phyloP scores from a whole-genome alignment of 371 early-diverging fungal species.

The Blakeslea trispora region DNA sequence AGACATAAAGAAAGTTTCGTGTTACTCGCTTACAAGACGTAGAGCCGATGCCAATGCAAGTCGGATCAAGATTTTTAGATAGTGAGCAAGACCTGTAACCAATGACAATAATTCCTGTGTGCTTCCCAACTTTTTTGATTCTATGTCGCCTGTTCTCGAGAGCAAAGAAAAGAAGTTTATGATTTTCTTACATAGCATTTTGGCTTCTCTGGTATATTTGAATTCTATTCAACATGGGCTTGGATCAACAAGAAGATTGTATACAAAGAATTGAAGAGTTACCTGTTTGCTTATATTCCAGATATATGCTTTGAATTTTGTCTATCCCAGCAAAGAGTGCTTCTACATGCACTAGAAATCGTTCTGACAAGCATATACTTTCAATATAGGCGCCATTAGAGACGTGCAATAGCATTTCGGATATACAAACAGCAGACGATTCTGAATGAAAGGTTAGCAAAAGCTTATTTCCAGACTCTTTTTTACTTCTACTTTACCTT shows the following conservation, averaged over 20 bases:
- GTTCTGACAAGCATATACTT: slow-evolving; percentile 85
- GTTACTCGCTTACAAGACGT: slow-evolving; percentile 50
- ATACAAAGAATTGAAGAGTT: slow-evolving; percentile 4
- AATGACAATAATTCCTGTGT: slow-evolving; percentile 88
- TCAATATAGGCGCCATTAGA: slow-evolving; percentile 86
- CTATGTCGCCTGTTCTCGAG: slow-evolving; percentile 75
- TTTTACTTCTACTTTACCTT: slow-evolving; percentile 40
- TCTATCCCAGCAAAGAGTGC: slow-evolving; percentile 91
- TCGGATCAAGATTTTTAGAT: slow-evolving; percentile 88
- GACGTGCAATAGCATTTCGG: slow-evolving; percentile 95
- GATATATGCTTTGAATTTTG: slow-evolving; percentile 36
- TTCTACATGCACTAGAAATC: slow-evolving; percentile 92
- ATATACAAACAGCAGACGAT: slow-evolving; percentile 96
- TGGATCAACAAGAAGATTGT: neutral
- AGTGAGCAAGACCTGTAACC: slow-evolving; percentile 92
- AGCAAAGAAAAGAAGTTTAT: slow-evolving; percentile 93
- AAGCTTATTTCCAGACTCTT: neutral
- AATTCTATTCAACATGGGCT: slow-evolving; percentile 49
- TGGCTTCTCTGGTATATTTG: slow-evolving; percentile 84
- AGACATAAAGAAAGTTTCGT: neutral
- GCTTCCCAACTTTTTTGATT: slow-evolving; percentile 65
- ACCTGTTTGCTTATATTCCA: slow-evolving; percentile 40
- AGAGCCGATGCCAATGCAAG: slow-evolving; percentile 86
- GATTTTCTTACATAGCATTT: slow-evolving; percentile 68
- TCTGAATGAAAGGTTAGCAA: slow-evolving; percentile 46